A percentile compares a stretch with the other conserved stretches of the same genome.
Evolutionary conservation across 176 grass and related monocot genomes (phyloP).

Genomic region (Bonia amplexicaulis): DNA sequence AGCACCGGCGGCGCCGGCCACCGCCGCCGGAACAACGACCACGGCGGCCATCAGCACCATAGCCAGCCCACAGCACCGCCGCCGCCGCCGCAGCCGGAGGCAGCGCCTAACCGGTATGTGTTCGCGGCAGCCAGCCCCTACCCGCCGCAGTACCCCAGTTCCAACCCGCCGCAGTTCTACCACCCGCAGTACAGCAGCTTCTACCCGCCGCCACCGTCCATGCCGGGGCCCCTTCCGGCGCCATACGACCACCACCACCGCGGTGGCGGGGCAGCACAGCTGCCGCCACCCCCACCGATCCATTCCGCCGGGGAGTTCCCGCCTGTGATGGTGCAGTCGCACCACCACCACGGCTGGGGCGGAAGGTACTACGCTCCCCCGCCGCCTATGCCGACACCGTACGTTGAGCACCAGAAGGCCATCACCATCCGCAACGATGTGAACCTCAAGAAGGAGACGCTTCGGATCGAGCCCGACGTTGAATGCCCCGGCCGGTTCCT

Average conservation of each 20-base stretch:
- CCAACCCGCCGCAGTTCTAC: conserved; percentile 34
- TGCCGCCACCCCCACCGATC: neutral
- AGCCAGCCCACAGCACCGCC: conserved; percentile 8
- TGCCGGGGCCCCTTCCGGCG: conserved; percentile 20
- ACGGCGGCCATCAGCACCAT: neutral
- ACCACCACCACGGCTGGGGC: conserved; percentile 31
- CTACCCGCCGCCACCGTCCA: conserved; percentile 25
- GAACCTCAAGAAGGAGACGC: conserved; percentile 65
- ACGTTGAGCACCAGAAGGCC: conserved; percentile 55
- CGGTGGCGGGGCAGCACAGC: neutral
- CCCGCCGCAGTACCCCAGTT: conserved; percentile 25
- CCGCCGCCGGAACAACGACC: conserved; percentile 12
- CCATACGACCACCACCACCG: conserved; percentile 50
- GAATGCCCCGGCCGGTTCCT: conserved; percentile 27
- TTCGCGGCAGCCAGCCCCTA: conserved; percentile 40
- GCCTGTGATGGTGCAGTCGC: neutral
- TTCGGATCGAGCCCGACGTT: conserved; percentile 47
- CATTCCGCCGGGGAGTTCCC: conserved; percentile 5
- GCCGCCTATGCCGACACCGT: conserved; percentile 14
- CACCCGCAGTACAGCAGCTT: conserved; percentile 27
- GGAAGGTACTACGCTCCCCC: conserved; percentile 21
- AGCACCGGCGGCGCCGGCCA: conserved; percentile 5
- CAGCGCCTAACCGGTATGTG: conserved; percentile 40
- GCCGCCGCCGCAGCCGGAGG: neutral
- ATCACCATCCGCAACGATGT: conserved; percentile 62